Evolutionary conservation across 2,329 filamentous ascomycete species (phyloP).

Genomic region (Alternaria arbusti): DNA sequence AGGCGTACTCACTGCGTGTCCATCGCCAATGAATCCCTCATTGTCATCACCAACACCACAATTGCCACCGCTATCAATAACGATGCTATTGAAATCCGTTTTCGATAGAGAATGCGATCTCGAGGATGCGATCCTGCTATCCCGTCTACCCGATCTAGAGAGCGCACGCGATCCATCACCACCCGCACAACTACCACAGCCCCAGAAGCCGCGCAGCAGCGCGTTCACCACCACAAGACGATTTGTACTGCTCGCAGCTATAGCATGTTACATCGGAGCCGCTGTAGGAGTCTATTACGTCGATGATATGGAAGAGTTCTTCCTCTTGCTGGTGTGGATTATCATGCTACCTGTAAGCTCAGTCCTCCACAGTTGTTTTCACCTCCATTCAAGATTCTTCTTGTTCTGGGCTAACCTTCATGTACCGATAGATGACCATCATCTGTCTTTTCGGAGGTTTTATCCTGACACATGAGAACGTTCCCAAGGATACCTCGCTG

Average conservation of each 20-base stretch:
- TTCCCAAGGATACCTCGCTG: neutral
- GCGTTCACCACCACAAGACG: neutral
- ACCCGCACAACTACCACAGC: neutral
- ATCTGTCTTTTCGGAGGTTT: neutral
- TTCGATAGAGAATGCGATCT: neutral
- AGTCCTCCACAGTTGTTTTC: rapidly evolving
- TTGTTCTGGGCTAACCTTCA: neutral
- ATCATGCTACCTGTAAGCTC: neutral
- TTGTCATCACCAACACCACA: neutral
- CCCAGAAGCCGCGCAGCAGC: neutral
- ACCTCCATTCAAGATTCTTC: neutral
- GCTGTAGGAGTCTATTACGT: neutral
- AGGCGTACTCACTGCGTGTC: neutral
- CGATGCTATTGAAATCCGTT: neutral
- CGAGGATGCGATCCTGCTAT: neutral
- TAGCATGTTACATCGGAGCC: neutral
- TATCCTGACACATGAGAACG: neutral
- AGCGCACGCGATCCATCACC: neutral
- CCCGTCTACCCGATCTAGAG: neutral
- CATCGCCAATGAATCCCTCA: neutral
- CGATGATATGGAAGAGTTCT: neutral
- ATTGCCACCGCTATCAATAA: neutral
- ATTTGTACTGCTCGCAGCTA: neutral
- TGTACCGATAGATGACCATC: neutral
- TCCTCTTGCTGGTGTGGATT: neutral